Conservation (phyloP, 257 asterid genomes). For the Solanum acaule region DNA sequence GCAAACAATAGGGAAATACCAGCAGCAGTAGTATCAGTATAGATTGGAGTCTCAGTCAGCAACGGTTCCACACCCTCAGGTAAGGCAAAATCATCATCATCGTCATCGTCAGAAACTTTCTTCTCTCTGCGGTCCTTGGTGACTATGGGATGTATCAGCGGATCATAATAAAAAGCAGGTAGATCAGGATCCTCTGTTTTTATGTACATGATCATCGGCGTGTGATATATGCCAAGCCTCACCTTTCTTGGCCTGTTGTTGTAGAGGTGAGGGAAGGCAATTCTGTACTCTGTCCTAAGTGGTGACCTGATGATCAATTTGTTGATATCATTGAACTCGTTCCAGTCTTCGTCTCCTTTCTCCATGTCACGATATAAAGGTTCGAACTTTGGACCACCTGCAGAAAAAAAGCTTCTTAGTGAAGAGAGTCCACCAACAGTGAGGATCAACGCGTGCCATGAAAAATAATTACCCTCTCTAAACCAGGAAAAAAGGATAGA, state of each 20-base stretch:
- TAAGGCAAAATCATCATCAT: slow-evolving; percentile 72
- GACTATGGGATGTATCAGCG: slow-evolving; percentile 89
- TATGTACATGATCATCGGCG: slow-evolving; percentile 96
- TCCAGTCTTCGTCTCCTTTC: slow-evolving; percentile 99
- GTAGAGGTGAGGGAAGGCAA: slow-evolving; percentile 94
- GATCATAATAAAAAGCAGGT: slow-evolving; percentile 95
- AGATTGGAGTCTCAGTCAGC: slow-evolving; percentile 52
- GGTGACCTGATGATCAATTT: slow-evolving; percentile 97
- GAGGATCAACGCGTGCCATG: not conserved
- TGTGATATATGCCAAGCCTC: slow-evolving; percentile 80
- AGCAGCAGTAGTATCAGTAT: slow-evolving; percentile 97
- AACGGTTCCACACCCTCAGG: slow-evolving; percentile 90
- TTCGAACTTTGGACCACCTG: slow-evolving; percentile 99
- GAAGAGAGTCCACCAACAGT: not conserved
- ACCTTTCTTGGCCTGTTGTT: slow-evolving; percentile 95
- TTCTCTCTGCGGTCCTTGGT: slow-evolving; percentile 73
- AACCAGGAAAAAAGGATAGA: not conserved
- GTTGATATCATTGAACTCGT: slow-evolving; percentile 94
- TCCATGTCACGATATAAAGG: slow-evolving; percentile 99
- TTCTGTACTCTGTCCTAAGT: slow-evolving; percentile 93
- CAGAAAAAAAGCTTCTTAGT: not conserved
- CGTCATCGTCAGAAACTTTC: slow-evolving; percentile 68
- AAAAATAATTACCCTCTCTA: not conserved
- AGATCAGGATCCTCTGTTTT: slow-evolving; percentile 99
- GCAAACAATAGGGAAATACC: slow-evolving; percentile 95